These are phyloP conservation scores for Bombardia bombarda DNA, from an alignment of 495 filamentous ascomycete genomes.

Conservation along the genomic window DNA sequence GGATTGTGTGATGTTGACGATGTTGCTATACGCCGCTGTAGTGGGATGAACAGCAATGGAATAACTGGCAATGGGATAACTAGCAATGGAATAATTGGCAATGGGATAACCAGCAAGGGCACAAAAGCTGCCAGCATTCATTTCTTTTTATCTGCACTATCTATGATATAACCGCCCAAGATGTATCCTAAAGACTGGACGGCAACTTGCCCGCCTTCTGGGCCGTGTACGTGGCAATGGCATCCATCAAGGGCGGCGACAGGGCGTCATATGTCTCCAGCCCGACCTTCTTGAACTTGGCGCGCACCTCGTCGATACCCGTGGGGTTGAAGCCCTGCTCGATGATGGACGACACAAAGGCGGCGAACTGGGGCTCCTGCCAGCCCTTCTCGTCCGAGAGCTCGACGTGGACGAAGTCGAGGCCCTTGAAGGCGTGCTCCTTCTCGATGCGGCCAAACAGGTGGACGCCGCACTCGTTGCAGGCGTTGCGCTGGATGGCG, in stretches of 20 bases:
- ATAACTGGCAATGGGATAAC: no score
- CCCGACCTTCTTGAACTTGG: conserved; percentile 38
- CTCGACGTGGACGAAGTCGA: conserved; percentile 56
- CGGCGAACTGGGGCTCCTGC: conserved; percentile 58
- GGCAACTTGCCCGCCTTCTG: conserved; percentile 32
- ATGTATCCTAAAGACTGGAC: neutral
- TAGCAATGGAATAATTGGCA: no score
- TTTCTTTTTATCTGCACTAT: no score
- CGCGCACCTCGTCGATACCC: conserved; percentile 41
- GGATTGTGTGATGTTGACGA: no score
- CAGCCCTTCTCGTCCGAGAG: conserved; percentile 47
- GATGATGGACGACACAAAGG: conserved; percentile 52
- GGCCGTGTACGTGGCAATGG: conserved; percentile 46
- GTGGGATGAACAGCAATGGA: no score
- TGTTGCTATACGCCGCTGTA: no score
- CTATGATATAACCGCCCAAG: neutral
- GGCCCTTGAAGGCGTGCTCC: conserved; percentile 53
- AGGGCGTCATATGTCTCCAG: conserved; percentile 50
- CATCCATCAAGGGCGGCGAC: conserved; percentile 49
- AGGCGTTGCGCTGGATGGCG: conserved; percentile 50
- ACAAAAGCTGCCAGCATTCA: no score
- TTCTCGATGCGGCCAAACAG: conserved; percentile 52
- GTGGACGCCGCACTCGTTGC: conserved; percentile 47
- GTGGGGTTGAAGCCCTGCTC: conserved; percentile 51
- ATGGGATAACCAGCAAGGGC: no score